Conservation (phyloP, 495 filamentous ascomycete genomes). For the Penicillium bialowiezense region DNA sequence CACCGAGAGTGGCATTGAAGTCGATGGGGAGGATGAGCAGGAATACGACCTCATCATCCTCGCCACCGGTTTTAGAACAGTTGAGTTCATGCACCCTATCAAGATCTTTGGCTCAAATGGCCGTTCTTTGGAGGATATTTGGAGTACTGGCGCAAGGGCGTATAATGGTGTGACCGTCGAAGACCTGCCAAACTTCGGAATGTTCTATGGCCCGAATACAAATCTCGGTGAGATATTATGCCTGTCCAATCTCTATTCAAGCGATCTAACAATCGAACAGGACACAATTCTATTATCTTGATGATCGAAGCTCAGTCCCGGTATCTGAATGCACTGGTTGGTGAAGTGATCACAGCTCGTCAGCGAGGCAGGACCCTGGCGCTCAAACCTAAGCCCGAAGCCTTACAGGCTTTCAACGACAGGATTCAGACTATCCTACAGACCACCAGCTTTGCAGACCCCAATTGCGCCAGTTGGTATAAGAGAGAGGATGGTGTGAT, state of each 20-base stretch:
- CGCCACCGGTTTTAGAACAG: slow-evolving; percentile 55
- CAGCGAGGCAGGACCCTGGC: slow-evolving; percentile 33
- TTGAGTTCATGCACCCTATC: slow-evolving; percentile 56
- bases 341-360: slow-evolving; percentile 35
- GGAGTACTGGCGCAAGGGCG: slow-evolving; percentile 44
- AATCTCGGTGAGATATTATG: slow-evolving; percentile 41
- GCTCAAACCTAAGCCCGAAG: slow-evolving; percentile 33
- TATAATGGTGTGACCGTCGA: slow-evolving; percentile 48
- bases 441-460: slow-evolving; percentile 48
- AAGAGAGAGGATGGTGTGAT: slow-evolving; percentile 51
- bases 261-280: slow-evolving; percentile 13
- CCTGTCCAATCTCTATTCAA: neutral
- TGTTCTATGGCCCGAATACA: slow-evolving; percentile 58
- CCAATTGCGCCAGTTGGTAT: slow-evolving; percentile 56
- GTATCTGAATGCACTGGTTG: slow-evolving; percentile 49
- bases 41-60: slow-evolving; percentile 54
- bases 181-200: slow-evolving; percentile 54
- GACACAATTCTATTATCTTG: slow-evolving; percentile 54
- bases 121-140: slow-evolving; percentile 43
- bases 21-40: slow-evolving; percentile 32
- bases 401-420: slow-evolving; percentile 42
- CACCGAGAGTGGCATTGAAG: slow-evolving; percentile 40
- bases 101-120: slow-evolving; percentile 44
- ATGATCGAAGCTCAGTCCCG: slow-evolving; percentile 59
- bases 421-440: slow-evolving; percentile 42